These are phyloP conservation scores for Phaffia rhodozyma DNA, from an alignment of 1,284 basidiomycete genomes.

Conservation along the genomic window DNA sequence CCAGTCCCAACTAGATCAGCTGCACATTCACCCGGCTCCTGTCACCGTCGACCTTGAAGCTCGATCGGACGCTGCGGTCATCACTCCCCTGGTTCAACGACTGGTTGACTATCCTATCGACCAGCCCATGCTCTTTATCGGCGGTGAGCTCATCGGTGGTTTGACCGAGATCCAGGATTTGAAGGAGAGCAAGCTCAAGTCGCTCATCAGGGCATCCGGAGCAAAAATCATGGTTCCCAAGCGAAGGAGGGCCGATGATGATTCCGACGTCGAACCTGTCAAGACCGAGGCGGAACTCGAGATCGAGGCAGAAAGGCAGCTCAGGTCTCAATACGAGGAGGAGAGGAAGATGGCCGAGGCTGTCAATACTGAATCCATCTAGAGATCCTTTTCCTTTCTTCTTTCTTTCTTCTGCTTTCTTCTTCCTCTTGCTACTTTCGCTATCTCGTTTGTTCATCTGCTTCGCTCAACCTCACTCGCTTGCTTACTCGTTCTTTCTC, in stretches of 20 bases:
- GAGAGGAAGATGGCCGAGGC: too few species aligned
- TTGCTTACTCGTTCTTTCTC: too few species aligned
- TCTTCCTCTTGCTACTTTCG: too few species aligned
- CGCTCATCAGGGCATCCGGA: constrained; percentile 4
- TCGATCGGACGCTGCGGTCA: constrained; percentile 7
- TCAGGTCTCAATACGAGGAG: too few species aligned
- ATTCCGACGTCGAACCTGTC: constrained; percentile 18
- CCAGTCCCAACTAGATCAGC: constrained; percentile 3
- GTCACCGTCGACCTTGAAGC: constrained; percentile 6
- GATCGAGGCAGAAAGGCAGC: background rate
- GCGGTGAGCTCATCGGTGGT: constrained; percentile 10
- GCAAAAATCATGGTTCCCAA: constrained; percentile 23
- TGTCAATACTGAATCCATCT: too few species aligned
- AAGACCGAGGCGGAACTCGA: constrained; percentile 18
- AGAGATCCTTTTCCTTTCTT: too few species aligned
- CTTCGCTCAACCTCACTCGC: too few species aligned
- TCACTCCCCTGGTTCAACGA: constrained; percentile 2
- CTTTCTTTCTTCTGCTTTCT: too few species aligned
- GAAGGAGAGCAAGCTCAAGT: background rate
- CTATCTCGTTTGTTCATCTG: too few species aligned
- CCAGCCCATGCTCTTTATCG: constrained; percentile 6
- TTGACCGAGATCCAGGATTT: constrained; percentile 10
- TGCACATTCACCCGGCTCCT: constrained; percentile 9
- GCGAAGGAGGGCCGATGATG: constrained; percentile 17
- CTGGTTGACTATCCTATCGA: constrained; percentile 5